These are phyloP conservation scores for Lipomyces yamadae DNA, from an alignment of 805 yeast species.

Conservation along the genomic window DNA sequence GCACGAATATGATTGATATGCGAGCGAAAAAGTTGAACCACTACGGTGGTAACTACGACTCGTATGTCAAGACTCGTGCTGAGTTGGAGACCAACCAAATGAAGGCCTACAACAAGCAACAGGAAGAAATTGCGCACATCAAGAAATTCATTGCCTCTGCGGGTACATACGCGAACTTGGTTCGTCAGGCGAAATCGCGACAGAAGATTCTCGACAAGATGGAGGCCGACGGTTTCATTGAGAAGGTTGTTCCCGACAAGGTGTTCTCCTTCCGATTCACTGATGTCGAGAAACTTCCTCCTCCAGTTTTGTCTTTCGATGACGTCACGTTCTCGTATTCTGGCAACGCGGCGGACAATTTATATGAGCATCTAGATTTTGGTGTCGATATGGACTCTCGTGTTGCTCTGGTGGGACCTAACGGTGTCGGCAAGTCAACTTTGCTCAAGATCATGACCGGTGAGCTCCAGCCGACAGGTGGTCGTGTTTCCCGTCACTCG, in stretches of 20 bases:
- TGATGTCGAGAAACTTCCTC: conserved; percentile 94
- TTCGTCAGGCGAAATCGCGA: conserved; percentile 97
- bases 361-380: conserved; percentile 88
- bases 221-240: conserved; percentile 97
- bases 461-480: conserved; percentile 82
- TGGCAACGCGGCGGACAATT: conserved; percentile 76
- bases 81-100: conserved; percentile 96
- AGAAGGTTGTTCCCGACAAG: conserved; percentile 89
- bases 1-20: conserved; percentile 98
- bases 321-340: conserved; percentile 87
- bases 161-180: conserved; percentile 99
- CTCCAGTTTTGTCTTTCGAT: conserved; percentile 97
- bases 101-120: conserved; percentile 96
- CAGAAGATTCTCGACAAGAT: conserved; percentile 99
- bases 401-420: conserved; percentile 96
- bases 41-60: conserved; percentile 98
- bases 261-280: conserved; percentile 95
- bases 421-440: conserved; percentile 99
- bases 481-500: conserved; percentile 96
- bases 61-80: conserved; percentile 90
- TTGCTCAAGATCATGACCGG: conserved; percentile 97
- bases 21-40: conserved; percentile 69
- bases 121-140: conserved; percentile 97
- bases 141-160: conserved; percentile 99
- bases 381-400: conserved; percentile 99